Percentiles rank a stretch among this genome's conserved stretches.
Evolutionary conservation across 2,329 filamentous ascomycete genomes (phyloP).

Genomic region (Fusarium sp.): DNA sequence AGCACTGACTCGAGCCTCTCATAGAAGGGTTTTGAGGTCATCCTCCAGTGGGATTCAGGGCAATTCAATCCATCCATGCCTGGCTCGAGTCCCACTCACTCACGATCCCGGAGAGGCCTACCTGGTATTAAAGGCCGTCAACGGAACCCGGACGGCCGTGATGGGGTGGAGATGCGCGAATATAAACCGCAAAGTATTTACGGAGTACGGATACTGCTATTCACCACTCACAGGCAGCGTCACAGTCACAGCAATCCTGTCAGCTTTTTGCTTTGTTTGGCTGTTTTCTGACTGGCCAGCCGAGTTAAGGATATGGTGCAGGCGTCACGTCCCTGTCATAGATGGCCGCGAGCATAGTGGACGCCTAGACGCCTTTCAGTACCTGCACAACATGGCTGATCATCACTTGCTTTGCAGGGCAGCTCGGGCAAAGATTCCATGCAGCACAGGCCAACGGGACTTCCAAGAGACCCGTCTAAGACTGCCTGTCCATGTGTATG

Average conservation of each 20-base stretch:
- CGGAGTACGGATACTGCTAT: slow-evolving; percentile 2
- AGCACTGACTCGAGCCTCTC: slow-evolving; percentile 20
- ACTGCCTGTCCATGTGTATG: slow-evolving; percentile 17
- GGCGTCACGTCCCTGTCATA: slow-evolving; percentile 17
- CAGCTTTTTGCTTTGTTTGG: slow-evolving; percentile 5
- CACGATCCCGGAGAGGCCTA: slow-evolving; percentile 15
- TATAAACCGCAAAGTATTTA: slow-evolving; percentile 45
- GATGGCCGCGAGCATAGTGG: background rate
- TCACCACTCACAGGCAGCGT: slow-evolving; percentile 34
- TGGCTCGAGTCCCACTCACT: slow-evolving; percentile 7
- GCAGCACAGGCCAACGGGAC: slow-evolving; percentile 1
- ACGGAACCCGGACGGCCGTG: slow-evolving; percentile 34
- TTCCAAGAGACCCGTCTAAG: slow-evolving; percentile 1
- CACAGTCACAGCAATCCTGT: slow-evolving; percentile 31
- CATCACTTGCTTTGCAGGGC: background rate
- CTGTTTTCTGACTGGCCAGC: slow-evolving; percentile 9
- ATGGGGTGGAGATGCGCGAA: slow-evolving; percentile 52
- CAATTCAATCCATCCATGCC: slow-evolving; percentile 10
- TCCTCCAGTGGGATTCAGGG: slow-evolving; percentile 30
- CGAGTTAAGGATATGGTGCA: background rate
- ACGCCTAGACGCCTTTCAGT: background rate
- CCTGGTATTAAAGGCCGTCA: slow-evolving; percentile 13
- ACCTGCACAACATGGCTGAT: background rate
- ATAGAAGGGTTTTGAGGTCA: slow-evolving; percentile 1
- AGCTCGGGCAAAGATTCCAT: slow-evolving; percentile 9